Conservation (phyloP, 768 basidiomycete genomes). For the Mycena olivaceomarginata region DNA sequence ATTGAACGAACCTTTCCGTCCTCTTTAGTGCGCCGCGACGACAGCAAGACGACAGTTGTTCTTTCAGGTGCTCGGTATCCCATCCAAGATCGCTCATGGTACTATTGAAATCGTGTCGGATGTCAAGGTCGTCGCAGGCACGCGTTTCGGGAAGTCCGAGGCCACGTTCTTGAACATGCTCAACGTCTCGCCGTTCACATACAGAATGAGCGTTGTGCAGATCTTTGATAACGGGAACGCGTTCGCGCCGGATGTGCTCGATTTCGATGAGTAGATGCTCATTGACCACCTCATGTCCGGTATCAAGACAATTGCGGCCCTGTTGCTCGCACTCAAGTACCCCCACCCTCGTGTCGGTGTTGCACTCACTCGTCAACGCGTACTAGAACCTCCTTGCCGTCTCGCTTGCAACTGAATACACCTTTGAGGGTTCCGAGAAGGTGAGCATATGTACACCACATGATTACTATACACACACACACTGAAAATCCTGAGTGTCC, state of each 20-base stretch:
- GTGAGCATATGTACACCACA: constrained; percentile 64
- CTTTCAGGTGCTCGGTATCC: constrained; percentile 99
- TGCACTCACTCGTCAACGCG: constrained; percentile 97
- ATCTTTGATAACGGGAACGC: constrained; percentile 96
- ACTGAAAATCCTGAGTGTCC: constrained; percentile 88
- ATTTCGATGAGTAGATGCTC: constrained; percentile 94
- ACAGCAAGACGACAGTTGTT: no score
- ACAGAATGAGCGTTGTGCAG: constrained; percentile 98
- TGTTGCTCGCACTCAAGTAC: constrained; percentile 97
- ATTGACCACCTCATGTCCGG: constrained; percentile 94
- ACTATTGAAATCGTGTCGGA: constrained; percentile 99
- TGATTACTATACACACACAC: constrained; percentile 68
- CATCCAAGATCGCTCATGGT: constrained; percentile 99
- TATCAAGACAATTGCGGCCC: constrained; percentile 95
- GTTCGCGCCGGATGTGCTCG: constrained; percentile 93
- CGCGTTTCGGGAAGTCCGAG: constrained; percentile 97
- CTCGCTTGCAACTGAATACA: constrained; percentile 93
- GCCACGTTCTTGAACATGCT: constrained; percentile 99
- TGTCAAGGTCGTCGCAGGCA: constrained; percentile 96
- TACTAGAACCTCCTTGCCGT: constrained; percentile 99
- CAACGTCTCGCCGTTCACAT: constrained; percentile 99
- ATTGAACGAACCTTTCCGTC: no score
- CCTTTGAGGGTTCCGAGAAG: constrained; percentile 96
- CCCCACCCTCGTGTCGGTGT: constrained; percentile 96
- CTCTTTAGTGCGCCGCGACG: no score